These are phyloP conservation scores for Dioszegia hungarica DNA, from an alignment of 768 basidiomycete genomes.

Conservation along the genomic window DNA sequence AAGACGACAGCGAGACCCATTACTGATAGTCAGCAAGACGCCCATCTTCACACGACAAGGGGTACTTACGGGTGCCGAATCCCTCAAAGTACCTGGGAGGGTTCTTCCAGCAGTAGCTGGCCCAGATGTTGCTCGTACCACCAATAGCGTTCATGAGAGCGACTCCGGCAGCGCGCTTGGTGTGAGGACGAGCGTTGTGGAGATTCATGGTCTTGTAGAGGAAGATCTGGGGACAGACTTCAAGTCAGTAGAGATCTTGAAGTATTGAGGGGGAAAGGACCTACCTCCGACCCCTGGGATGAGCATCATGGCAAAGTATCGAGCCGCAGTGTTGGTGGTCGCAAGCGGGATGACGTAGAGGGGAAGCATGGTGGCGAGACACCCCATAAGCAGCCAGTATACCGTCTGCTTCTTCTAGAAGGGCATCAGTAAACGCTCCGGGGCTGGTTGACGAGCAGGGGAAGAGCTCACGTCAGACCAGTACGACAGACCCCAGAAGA, in stretches of 20 bases:
- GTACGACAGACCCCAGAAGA: not conserved
- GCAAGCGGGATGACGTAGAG: constrained; percentile 35
- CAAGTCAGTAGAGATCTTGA: not conserved
- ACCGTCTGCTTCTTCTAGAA: constrained; percentile 20
- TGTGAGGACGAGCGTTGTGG: constrained; percentile 35
- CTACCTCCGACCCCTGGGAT: constrained; percentile 23
- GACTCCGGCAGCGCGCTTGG: constrained; percentile 41
- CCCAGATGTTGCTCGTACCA: constrained; percentile 37
- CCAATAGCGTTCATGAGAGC: constrained; percentile 43
- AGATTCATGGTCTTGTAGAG: constrained; percentile 41
- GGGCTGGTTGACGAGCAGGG: too few species aligned
- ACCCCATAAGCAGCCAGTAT: constrained; percentile 27
- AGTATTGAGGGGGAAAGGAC: not conserved
- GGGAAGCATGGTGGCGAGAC: constrained; percentile 15
- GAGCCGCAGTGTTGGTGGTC: constrained; percentile 14
- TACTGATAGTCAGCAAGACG: constrained; percentile 9
- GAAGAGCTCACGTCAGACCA: constrained; percentile 11
- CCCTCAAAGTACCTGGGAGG: constrained; percentile 31
- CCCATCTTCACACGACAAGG: not conserved
- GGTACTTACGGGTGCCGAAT: constrained; percentile 30
- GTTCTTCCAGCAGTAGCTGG: constrained; percentile 26
- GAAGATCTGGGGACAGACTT: constrained; percentile 38
- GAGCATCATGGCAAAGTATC: constrained; percentile 31
- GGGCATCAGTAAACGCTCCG: not conserved
- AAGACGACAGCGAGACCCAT: constrained; percentile 25